Evolutionary conservation across 2,329 filamentous ascomycete genomes (phyloP).

Genomic region (Trichophyton mentagrophytes): DNA sequence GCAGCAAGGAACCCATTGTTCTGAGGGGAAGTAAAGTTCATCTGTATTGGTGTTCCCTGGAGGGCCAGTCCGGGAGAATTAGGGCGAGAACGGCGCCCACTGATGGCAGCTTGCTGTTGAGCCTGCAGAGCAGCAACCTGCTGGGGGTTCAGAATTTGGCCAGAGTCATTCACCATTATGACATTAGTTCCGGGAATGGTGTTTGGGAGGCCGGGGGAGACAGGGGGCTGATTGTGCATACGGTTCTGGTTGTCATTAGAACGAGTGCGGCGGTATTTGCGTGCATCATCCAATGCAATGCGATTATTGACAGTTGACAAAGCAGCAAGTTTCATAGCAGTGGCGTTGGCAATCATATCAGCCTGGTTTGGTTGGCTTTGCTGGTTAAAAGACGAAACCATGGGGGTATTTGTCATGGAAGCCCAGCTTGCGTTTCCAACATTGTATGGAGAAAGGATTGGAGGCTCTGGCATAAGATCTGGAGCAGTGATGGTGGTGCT

Average conservation of each 20-base stretch:
- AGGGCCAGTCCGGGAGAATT: conserved; percentile 79
- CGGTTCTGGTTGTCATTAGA: conserved; percentile 61
- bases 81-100: conserved; percentile 59
- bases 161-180: conserved; percentile 89
- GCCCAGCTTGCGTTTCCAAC: conserved; percentile 87
- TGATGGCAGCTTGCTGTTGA: conserved; percentile 45
- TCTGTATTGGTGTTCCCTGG: conserved; percentile 44
- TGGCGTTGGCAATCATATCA: conserved; percentile 97
- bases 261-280: conserved; percentile 83
- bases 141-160: conserved; percentile 73
- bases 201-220: conserved; percentile 54
- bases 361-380: conserved; percentile 53
- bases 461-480: conserved; percentile 58
- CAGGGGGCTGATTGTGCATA: conserved; percentile 42
- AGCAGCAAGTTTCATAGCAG: conserved; percentile 95
- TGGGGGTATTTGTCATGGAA: conserved; percentile 94
- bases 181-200: conserved; percentile 60
- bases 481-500: conserved; percentile 66
- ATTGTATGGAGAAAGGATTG: conserved; percentile 68
- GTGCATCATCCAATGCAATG: conserved; percentile 89
- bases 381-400: conserved; percentile 71
- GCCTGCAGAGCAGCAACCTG: conserved; percentile 72
- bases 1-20: conserved; percentile 89
- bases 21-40: conserved; percentile 75
- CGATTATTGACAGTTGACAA: conserved; percentile 97